Conservation (phyloP, 75 land plant genomes). For the Azolla pinnata region DNA sequence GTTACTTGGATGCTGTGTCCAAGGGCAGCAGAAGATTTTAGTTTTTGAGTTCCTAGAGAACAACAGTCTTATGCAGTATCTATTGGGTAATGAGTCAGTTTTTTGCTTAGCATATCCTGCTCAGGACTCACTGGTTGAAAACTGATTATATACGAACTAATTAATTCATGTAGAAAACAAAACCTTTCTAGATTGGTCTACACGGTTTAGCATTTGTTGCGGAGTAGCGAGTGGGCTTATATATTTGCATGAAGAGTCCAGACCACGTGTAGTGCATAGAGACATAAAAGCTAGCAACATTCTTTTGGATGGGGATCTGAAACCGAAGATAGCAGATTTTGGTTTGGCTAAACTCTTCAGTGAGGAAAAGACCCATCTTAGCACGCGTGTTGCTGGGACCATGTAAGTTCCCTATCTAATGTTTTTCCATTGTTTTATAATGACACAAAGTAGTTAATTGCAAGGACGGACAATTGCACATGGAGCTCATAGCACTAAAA, state of each 20-base stretch:
- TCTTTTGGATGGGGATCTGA: slow-evolving; percentile 41
- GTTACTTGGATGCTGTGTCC: slow-evolving; percentile 51
- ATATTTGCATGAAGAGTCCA: slow-evolving; percentile 56
- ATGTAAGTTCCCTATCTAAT: no score
- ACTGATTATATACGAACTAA: slow-evolving; percentile 43
- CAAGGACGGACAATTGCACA: no score
- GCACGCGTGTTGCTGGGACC: slow-evolving; percentile 67
- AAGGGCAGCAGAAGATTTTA: slow-evolving; percentile 49
- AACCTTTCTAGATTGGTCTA: slow-evolving; percentile 42
- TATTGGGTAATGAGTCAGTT: no score
- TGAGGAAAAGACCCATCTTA: slow-evolving; percentile 65
- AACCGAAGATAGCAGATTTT: slow-evolving; percentile 60
- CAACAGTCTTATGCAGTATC: no score
- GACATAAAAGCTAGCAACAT: slow-evolving; percentile 78
- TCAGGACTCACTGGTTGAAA: slow-evolving; percentile 43
- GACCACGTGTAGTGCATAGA: slow-evolving; percentile 59
- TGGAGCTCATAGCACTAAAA: no score
- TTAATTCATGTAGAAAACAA: no score
- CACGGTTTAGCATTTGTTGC: slow-evolving; percentile 38
- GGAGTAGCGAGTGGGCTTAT: slow-evolving; percentile 57
- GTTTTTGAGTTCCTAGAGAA: slow-evolving; percentile 60
- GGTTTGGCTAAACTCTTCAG: slow-evolving; percentile 61
- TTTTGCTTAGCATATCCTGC: slow-evolving; percentile 57
- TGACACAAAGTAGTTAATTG: slow-evolving; percentile 17
- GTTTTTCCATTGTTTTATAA: not conserved